Conservation (phyloP, 2,329 filamentous ascomycete genomes). For the Cladosporium austrohemisphaericum region DNA sequence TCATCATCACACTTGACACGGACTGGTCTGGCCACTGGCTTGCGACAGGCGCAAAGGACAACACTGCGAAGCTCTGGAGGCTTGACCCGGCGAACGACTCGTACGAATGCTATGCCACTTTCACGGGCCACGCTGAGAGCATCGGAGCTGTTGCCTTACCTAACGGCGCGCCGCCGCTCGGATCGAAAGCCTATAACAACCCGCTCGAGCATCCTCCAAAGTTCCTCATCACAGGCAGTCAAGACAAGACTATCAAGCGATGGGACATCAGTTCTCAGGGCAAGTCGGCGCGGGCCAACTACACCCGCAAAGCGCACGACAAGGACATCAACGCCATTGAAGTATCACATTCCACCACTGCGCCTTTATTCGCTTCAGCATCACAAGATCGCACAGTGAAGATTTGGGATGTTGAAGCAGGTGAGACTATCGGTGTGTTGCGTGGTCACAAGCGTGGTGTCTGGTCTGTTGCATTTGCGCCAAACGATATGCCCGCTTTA, state of each 20-base stretch:
- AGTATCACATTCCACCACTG: constrained; percentile 59
- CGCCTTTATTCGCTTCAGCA: constrained; percentile 85
- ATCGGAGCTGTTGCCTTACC: constrained; percentile 85
- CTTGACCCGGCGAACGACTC: constrained; percentile 72
- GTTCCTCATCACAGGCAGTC: constrained; percentile 86
- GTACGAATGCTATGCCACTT: constrained; percentile 74
- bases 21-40: constrained; percentile 98
- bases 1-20: constrained; percentile 88
- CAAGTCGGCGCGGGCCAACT: constrained; percentile 63
- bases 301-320: constrained; percentile 92
- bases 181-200: constrained; percentile 66
- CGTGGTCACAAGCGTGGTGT: constrained; percentile 91
- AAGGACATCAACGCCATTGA: constrained; percentile 98
- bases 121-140: constrained; percentile 91
- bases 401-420: constrained; percentile 88
- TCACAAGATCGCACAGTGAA: constrained; percentile 97
- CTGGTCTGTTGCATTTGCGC: constrained; percentile 91
- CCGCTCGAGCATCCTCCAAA: constrained; percentile 76
- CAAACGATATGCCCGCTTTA: constrained; percentile 68
- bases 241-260: constrained; percentile 91
- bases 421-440: constrained; percentile 85
- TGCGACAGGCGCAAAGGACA: constrained; percentile 93
- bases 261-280: constrained; percentile 65
- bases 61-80: constrained; percentile 85
- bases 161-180: constrained; percentile 61